Evolutionary conservation across 139 green algal species (phyloP).

Genomic region (Haematococcus sp.): DNA sequence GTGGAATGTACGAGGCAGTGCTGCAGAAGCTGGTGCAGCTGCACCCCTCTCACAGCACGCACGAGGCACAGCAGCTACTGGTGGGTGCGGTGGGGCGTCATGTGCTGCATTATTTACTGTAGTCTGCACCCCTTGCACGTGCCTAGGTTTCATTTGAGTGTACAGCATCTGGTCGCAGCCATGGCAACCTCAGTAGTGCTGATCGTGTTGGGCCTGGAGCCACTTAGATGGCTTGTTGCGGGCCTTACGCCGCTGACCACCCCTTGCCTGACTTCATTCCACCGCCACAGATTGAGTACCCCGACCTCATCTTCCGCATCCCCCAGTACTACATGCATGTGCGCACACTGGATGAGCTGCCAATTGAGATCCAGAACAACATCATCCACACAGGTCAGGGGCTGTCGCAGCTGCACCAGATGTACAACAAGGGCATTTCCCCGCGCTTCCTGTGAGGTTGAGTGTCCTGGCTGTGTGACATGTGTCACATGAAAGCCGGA

Average conservation of each 20-base stretch:
- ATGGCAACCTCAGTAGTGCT: no score
- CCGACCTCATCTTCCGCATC: conserved; percentile 5
- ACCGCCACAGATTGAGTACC: conserved; percentile 3
- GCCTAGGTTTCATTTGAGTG: not conserved
- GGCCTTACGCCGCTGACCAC: no score
- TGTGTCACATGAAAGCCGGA: no score
- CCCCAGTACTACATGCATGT: conserved; percentile 10
- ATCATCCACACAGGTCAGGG: conserved; percentile 4
- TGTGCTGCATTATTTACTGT: not conserved
- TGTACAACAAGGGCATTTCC: not conserved
- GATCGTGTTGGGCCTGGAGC: no score
- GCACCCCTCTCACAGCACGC: conserved; percentile 6
- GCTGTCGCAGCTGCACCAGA: conserved; percentile 5
- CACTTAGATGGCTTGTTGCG: no score
- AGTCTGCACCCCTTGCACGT: not conserved
- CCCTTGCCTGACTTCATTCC: no score
- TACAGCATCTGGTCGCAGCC: no score
- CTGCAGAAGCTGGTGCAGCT: conserved; percentile 2
- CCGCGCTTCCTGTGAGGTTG: conserved; percentile 7
- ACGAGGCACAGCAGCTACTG: conserved; percentile 1
- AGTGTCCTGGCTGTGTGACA: no score
- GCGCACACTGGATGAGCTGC: conserved; percentile 5
- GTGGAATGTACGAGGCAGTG: not conserved
- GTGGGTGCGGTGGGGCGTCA: not conserved
- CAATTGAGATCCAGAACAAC: conserved; percentile 11